Conservation (phyloP, 139 green algal genomes). For the Volvox africanus region DNA sequence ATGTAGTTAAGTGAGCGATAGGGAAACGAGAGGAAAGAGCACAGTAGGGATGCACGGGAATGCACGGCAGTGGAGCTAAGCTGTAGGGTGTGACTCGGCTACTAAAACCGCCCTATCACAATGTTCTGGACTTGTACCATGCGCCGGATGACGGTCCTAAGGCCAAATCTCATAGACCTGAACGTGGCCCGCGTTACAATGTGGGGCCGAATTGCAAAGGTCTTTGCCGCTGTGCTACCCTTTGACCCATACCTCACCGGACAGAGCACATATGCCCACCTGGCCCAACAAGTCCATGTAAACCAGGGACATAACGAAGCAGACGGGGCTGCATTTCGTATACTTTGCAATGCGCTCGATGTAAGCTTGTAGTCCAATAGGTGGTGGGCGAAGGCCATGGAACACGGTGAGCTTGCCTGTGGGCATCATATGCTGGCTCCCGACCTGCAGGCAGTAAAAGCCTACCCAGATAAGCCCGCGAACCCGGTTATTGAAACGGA, state of each 20-base stretch:
- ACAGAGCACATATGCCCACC: not conserved
- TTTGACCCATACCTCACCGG: too few species aligned
- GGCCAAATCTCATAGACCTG: too few species aligned
- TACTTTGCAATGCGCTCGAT: slow-evolving; percentile 81
- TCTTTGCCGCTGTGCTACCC: too few species aligned
- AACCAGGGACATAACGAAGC: slow-evolving; percentile 77
- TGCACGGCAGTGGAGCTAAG: too few species aligned
- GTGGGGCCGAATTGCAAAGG: too few species aligned
- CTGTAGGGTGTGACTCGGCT: too few species aligned
- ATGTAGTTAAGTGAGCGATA: too few species aligned
- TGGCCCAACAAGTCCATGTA: slow-evolving; percentile 79
- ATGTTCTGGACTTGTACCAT: too few species aligned
- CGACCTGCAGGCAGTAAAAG: not conserved
- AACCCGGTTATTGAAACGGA: not conserved
- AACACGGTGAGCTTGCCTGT: slow-evolving; percentile 69
- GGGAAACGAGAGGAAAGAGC: not conserved
- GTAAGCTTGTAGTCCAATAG: slow-evolving; percentile 79
- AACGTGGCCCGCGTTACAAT: too few species aligned
- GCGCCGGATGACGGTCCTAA: too few species aligned
- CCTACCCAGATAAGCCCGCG: not conserved
- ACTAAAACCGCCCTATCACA: too few species aligned
- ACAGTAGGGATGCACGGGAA: not conserved
- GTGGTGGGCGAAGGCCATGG: slow-evolving; percentile 73
- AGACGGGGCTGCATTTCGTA: slow-evolving; percentile 82
- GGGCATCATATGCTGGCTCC: slow-evolving; percentile 44